A percentile compares a stretch with the other conserved stretches of the same genome.
Conservation (phyloP, 129 eudicot species). For the Heracleum sosnowskyi region DNA sequence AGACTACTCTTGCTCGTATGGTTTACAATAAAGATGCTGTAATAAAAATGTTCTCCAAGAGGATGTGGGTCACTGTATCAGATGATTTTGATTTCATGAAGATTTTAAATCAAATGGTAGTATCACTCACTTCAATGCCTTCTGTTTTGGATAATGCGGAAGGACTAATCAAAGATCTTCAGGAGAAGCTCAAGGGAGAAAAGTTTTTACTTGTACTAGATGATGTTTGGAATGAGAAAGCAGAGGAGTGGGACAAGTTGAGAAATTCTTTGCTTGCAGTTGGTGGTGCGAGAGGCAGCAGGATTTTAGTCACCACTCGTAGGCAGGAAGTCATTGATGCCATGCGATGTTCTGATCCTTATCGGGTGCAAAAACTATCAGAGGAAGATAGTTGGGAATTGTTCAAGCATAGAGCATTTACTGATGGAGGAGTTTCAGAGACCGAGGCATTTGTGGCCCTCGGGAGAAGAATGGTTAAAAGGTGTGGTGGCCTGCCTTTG, state of each 20-base stretch:
- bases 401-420: constrained; percentile 9
- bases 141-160: not conserved
- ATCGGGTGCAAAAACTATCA: constrained; percentile 4
- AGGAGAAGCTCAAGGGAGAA: not conserved
- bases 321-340: not conserved
- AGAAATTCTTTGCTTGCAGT: constrained; percentile 9
- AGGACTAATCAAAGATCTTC: not conserved
- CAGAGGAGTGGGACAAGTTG: constrained; percentile 15
- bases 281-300: constrained; percentile 9
- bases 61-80: not conserved
- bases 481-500: constrained; percentile 22
- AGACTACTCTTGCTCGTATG: constrained; percentile 3
- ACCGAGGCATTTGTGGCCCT: not conserved
- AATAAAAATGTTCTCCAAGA: not conserved
- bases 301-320: constrained; percentile 25
- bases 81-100: not conserved
- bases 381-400: constrained; percentile 20
- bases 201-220: constrained; percentile 14
- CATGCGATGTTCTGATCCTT: not conserved
- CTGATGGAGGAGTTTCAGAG: not conserved
- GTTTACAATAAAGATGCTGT: not conserved
- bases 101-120: not conserved
- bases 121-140: not conserved
- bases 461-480: constrained; percentile 7
- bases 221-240: constrained; percentile 20